These are phyloP conservation scores for Chamaenerion angustifolium DNA, from an alignment of 345 rosid species.

Conservation along the genomic window DNA sequence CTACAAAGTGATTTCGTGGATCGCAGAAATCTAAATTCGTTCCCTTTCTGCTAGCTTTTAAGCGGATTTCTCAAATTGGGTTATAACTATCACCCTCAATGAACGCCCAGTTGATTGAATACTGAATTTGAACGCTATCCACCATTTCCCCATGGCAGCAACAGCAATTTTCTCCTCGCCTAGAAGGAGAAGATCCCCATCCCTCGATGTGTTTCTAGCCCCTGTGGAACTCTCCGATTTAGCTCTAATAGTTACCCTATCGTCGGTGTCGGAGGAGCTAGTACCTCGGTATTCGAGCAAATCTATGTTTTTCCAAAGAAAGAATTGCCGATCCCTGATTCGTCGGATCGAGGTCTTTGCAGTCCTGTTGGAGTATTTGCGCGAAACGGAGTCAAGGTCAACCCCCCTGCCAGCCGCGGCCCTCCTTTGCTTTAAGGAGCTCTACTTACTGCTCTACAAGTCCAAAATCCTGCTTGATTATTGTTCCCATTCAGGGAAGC, in stretches of 20 bases:
- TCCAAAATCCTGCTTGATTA: constrained; percentile 77
- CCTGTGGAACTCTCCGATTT: constrained; percentile 72
- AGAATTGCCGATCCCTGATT: constrained; percentile 60
- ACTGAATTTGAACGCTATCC: too few relatives aligned
- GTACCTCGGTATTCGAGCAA: constrained; percentile 34
- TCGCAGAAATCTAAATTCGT: too few relatives aligned
- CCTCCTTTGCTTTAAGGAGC: constrained; percentile 72
- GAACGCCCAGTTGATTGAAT: too few relatives aligned
- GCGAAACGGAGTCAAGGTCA: constrained; percentile 24
- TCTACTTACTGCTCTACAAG: constrained; percentile 67
- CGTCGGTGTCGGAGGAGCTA: constrained; percentile 43
- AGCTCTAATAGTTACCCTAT: constrained; percentile 51
- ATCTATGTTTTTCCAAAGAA: constrained; percentile 46
- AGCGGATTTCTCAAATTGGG: too few relatives aligned
- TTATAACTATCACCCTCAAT: too few relatives aligned
- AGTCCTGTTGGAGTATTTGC: constrained; percentile 46
- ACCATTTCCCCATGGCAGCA: constrained; percentile 39
- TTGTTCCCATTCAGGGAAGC: constrained; percentile 67
- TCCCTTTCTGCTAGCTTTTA: too few relatives aligned
- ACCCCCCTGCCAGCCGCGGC: constrained; percentile 27
- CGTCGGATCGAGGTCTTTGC: constrained; percentile 60
- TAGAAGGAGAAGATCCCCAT: constrained; percentile 64
- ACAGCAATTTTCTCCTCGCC: constrained; percentile 81
- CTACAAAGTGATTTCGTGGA: too few relatives aligned
- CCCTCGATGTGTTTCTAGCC: constrained; percentile 63